phyloP scores from a whole-genome alignment of 2,329 filamentous ascomycete species.

The Talaromyces islandicus region DNA sequence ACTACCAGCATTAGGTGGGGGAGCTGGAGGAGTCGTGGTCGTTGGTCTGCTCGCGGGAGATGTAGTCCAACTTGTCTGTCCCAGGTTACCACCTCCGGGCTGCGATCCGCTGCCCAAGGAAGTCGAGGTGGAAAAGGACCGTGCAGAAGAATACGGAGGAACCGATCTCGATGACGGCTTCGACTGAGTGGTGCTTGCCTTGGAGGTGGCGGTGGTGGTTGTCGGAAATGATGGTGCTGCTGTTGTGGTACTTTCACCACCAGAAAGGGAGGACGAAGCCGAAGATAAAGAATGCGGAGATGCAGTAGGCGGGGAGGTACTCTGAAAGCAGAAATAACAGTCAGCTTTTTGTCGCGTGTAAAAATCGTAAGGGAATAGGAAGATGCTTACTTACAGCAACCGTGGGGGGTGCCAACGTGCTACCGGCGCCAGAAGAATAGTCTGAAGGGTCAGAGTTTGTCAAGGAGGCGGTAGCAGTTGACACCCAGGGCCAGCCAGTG shows the following conservation, averaged over 20 bases:
- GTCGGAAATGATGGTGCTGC: neutral
- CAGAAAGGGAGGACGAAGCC: conserved; percentile 43
- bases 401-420: conserved; percentile 67
- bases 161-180: neutral
- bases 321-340: conserved; percentile 27
- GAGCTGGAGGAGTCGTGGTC: neutral
- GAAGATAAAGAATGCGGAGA: conserved; percentile 39
- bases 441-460: conserved; percentile 63
- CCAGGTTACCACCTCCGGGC: neutral
- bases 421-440: conserved; percentile 72
- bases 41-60: neutral
- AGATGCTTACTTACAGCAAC: conserved; percentile 59
- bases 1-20: neutral
- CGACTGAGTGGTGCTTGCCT: neutral
- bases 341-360: conserved; percentile 11
- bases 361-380: conserved; percentile 18
- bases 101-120: neutral
- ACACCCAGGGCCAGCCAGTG: conserved; percentile 65
- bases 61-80: neutral
- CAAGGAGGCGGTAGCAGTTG: conserved; percentile 44
- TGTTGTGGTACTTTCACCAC: conserved; percentile 29
- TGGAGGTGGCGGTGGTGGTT: neutral
- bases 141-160: neutral
- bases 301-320: conserved; percentile 50
- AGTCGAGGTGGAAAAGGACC: neutral